Percentiles rank a stretch among this genome's conserved stretches.
Conservation (phyloP, 768 basidiomycete species). For the Boletus pseudopeckii region DNA sequence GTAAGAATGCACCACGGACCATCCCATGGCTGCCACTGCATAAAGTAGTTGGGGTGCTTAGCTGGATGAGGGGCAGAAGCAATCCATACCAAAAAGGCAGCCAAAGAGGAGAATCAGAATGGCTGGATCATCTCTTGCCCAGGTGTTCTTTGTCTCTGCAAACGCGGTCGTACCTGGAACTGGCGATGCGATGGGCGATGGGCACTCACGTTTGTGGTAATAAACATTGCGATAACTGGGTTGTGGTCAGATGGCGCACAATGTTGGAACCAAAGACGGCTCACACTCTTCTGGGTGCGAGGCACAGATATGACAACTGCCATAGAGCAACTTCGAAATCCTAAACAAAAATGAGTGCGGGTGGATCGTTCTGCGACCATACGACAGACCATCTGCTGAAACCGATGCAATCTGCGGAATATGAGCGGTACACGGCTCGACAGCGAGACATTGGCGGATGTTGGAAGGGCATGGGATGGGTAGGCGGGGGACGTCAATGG, state of each 20-base stretch:
- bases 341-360: slow-evolving; percentile 38
- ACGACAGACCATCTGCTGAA: slow-evolving; percentile 77
- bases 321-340: slow-evolving; percentile 97
- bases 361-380: not conserved
- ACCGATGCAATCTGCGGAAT: slow-evolving; percentile 73
- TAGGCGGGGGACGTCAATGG: slow-evolving; percentile 30
- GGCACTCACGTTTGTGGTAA: slow-evolving; percentile 85
- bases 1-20: slow-evolving; percentile 82
- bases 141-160: slow-evolving; percentile 94
- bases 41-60: not conserved
- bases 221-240: slow-evolving; percentile 91
- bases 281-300: slow-evolving; percentile 90
- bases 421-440: slow-evolving; percentile 71
- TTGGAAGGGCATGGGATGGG: slow-evolving; percentile 17
- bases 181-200: not conserved
- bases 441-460: slow-evolving; percentile 14
- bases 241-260: slow-evolving; percentile 10
- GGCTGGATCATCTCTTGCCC: slow-evolving; percentile 97
- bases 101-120: slow-evolving; percentile 83
- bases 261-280: slow-evolving; percentile 17
- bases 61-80: not conserved
- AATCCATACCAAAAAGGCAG: slow-evolving; percentile 61
- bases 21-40: slow-evolving; percentile 76
- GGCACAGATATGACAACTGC: slow-evolving; percentile 92
- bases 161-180: not conserved